Conservation (phyloP, 495 filamentous ascomycete species). For the Penicillium herquei region DNA sequence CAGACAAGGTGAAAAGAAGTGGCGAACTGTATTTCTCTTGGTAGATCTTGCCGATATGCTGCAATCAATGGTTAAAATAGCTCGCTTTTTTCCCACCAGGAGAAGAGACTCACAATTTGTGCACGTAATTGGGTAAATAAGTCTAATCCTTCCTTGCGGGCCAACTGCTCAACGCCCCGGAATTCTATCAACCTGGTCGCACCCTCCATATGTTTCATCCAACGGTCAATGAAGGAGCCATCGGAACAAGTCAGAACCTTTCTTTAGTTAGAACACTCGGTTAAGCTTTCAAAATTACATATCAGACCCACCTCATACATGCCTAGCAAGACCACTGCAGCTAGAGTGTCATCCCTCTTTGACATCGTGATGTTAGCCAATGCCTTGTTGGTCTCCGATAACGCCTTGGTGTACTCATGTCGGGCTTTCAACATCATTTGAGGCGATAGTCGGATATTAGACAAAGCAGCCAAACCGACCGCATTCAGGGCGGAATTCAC, state of each 20-base stretch:
- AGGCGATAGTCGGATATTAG: conserved; percentile 15
- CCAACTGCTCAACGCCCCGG: conserved; percentile 13
- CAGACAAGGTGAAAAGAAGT: conserved; percentile 4
- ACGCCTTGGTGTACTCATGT: conserved; percentile 13
- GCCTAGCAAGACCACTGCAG: conserved; percentile 12
- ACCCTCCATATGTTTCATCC: conserved; percentile 21
- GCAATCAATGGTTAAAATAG: neutral
- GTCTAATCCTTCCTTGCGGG: conserved; percentile 1
- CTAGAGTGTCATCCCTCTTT: conserved; percentile 13
- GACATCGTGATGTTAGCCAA: conserved; percentile 3
- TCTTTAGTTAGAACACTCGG: too few species aligned
- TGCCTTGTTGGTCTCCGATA: conserved; percentile 15
- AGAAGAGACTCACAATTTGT: conserved; percentile 8
- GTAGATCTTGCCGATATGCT: conserved; percentile 9
- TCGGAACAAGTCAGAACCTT: conserved; percentile 14
- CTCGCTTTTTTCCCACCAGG: neutral
- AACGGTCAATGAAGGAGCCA: conserved; percentile 13
- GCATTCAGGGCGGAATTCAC: conserved; percentile 15
- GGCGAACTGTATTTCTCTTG: conserved; percentile 10
- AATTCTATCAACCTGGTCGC: conserved; percentile 12
- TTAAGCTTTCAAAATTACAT: neutral
- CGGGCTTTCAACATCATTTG: conserved; percentile 14
- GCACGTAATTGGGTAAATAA: conserved; percentile 11
- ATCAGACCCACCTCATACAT: conserved; percentile 14
- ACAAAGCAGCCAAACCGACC: conserved; percentile 14